Evolutionary conservation across 257 asterid genomes (phyloP).

Genomic region (Solanum okadae): DNA sequence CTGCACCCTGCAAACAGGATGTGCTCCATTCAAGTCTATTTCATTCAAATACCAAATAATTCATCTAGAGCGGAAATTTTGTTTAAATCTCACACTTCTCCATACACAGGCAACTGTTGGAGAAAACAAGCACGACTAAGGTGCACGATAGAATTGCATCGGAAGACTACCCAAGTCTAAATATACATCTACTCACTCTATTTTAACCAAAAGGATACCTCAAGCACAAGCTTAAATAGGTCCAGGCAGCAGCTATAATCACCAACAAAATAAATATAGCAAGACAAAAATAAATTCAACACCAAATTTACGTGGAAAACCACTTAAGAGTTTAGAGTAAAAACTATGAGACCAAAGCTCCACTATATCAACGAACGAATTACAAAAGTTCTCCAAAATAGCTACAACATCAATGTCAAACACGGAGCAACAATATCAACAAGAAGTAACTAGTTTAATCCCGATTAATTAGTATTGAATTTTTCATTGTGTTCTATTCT

Average conservation of each 20-base stretch:
- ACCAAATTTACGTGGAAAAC: neutral
- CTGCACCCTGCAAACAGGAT: neutral
- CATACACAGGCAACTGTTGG: neutral
- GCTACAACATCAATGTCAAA: neutral
- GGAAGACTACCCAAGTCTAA: too few relatives aligned
- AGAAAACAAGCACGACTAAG: neutral
- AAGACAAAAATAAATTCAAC: neutral
- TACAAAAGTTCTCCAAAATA: neutral
- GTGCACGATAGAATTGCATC: fast-evolving
- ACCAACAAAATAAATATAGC: neutral
- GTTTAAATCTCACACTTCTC: neutral
- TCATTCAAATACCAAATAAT: neutral
- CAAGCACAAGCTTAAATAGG: neutral
- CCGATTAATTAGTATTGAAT: neutral
- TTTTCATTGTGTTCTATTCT: too few relatives aligned
- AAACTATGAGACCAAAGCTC: too few relatives aligned
- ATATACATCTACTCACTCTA: neutral
- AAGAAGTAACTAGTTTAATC: neutral
- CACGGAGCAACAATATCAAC: neutral
- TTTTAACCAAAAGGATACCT: neutral
- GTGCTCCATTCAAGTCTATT: neutral
- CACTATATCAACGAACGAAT: neutral
- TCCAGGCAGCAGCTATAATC: neutral
- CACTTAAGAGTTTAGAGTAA: neutral
- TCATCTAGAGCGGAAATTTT: too few relatives aligned